Evolutionary conservation across 2,329 filamentous ascomycete genomes (phyloP), one percentile per base, ranked within the genome.

Genomic region (Botrytis sinoallii): DNA sequence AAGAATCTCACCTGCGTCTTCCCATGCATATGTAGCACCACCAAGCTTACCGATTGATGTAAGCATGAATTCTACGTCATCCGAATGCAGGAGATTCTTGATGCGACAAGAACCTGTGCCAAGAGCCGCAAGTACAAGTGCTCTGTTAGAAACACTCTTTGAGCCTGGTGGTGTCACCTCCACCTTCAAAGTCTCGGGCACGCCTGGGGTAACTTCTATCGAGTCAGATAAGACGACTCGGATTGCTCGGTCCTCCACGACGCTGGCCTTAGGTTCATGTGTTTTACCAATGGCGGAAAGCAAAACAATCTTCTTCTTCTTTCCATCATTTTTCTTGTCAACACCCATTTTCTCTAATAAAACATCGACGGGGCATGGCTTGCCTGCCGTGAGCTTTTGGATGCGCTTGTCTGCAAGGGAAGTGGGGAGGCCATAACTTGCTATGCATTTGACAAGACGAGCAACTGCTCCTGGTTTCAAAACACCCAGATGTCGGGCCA

Each of bases 311-410:
- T 97, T 98, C 87, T 99, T 99, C 83, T 95, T 94, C 74, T 89
- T 89, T 2, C 96, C 96, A 63, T 97, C 93, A 77, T 99, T 99
- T 86, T 99, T 99, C 88, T 99, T 99, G 84, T 99, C 96, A 14
- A 99, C 92, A 0, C 92, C 94, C 96, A 99, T 99, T 82, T 97
- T 97, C 77, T 92, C 88, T 73, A 99, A 87, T 70, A 99, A 84
- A 52, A 92, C 88, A 78, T 98, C 93, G 3, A 98, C 93, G 0
- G 93, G 91, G 81, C 96, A 99, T 77, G 89, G 87, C 83, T 97
- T 98, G 71, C 92, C 93, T 2, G 94, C 95, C 7, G 94, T 95
- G 75, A 96, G 85, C 79, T 91, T 93, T 61, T 92, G 88, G 61
- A 99, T 91, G 44, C 91, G 90, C 81, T 94, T 93, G 83, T 99